These are phyloP conservation scores for Saccharum spontaneum DNA, from an alignment of 176 grass and related monocot species.

Conservation along the genomic window DNA sequence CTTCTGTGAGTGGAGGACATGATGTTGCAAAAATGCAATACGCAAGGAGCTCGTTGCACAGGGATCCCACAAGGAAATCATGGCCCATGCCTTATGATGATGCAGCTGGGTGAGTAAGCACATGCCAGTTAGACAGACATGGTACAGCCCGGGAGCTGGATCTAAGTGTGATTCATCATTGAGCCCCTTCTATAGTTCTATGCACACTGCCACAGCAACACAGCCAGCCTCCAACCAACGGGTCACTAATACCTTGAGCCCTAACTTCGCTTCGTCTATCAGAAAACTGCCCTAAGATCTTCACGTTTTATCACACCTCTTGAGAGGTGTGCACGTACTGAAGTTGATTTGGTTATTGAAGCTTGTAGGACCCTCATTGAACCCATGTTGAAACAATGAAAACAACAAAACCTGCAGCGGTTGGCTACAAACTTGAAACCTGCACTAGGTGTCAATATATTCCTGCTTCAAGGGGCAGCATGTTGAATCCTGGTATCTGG, in stretches of 20 bases:
- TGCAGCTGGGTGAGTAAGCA: neutral
- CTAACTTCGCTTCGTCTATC: neutral
- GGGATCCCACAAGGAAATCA: neutral
- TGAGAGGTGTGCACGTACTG: neutral
- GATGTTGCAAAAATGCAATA: neutral
- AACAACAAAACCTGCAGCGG: neutral
- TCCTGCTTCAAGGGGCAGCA: neutral
- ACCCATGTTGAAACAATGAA: slow-evolving; percentile 24
- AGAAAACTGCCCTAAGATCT: neutral
- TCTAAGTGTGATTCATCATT: neutral
- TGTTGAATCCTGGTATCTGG: slow-evolving; percentile 6
- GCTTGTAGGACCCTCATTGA: slow-evolving; percentile 4
- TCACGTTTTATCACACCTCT: neutral
- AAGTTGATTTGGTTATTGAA: slow-evolving; percentile 7
- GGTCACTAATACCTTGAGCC: neutral
- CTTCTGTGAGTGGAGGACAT: neutral
- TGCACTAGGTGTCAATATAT: neutral
- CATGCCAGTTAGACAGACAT: neutral
- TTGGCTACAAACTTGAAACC: slow-evolving; percentile 18
- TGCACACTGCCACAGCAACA: neutral
- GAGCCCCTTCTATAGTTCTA: neutral
- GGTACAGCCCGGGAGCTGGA: neutral
- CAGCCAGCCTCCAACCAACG: neutral
- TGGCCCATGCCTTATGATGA: neutral
- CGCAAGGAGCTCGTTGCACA: neutral